These are phyloP conservation scores for Rhodofomes roseus DNA, from an alignment of 1,284 basidiomycete species.

Conservation along the genomic window DNA sequence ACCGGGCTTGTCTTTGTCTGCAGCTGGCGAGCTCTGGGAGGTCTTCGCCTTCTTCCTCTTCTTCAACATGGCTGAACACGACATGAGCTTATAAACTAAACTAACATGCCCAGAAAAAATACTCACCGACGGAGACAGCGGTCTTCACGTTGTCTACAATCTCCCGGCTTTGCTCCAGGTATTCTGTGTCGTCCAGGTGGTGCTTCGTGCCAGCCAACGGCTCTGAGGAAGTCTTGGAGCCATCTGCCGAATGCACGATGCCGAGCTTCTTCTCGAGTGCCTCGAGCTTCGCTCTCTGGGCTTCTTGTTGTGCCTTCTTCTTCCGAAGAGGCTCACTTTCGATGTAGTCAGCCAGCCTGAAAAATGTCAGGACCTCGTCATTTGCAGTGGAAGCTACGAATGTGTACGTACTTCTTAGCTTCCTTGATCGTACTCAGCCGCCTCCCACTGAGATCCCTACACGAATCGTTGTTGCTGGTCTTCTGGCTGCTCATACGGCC, in stretches of 20 bases:
- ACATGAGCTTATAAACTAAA: not conserved
- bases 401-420: conserved; percentile 82
- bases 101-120: not conserved
- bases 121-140: conserved; percentile 81
- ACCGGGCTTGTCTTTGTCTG: conserved; percentile 4
- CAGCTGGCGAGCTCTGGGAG: conserved; percentile 28
- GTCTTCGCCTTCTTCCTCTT: conserved; percentile 84
- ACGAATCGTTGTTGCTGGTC: conserved; percentile 93
- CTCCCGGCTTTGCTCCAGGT: conserved; percentile 88
- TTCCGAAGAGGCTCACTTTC: conserved; percentile 82
- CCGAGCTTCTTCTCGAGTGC: conserved; percentile 80
- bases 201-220: conserved; percentile 74
- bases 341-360: conserved; percentile 85
- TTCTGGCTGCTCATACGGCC: conserved; percentile 97
- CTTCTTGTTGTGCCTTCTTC: conserved; percentile 75
- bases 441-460: conserved; percentile 88
- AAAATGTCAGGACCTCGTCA: not conserved
- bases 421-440: conserved; percentile 94
- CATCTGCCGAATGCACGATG: conserved; percentile 39
- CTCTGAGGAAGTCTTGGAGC: conserved; percentile 36
- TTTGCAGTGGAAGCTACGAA: no score
- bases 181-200: conserved; percentile 90
- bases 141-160: conserved; percentile 91
- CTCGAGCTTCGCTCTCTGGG: conserved; percentile 84
- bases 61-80: conserved; percentile 62